Base-by-base conservation (phyloP, 257 asterid species). In the Nicotiana knightiana region DNA sequence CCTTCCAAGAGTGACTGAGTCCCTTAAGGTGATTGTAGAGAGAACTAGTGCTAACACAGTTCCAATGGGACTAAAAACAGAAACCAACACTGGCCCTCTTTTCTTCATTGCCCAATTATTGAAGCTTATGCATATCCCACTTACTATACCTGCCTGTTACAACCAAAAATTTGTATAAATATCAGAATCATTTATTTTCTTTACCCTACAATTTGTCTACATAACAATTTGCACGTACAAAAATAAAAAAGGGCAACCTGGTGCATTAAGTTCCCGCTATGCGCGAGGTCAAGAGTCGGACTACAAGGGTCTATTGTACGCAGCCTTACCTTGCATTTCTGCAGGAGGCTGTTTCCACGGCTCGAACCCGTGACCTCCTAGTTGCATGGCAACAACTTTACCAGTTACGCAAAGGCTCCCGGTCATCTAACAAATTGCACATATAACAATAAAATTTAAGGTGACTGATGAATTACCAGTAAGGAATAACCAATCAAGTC, bases 41-140 rank as follows among this genome's bases (percentile, higher is more conserved):
- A 91, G 90, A 13, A 89, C n/a, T 16, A 91, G 85, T 0, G 98
- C 88, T 64, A 95, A 86, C 54, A 93, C 93, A 11, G 98, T 92
- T 57, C 90, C 95, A 43, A 93, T 92, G 48, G 97, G 98, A 82
- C 90, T 92, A 83, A 95, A 95, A 61, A 91, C 90, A 86, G 97
- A 89, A 24, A 92, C 97, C 86, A 93, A 77, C 8, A 95, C 92
- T 26, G 98, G 97, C 65, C 97, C 98, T 82, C 92, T 88, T 91
- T 87, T 92, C 93, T 92, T 91, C 94, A 95, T 89, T 58, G 98
- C 98, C 99, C 98, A 95, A 51, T 90, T 88, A 39, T 91, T 91
- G 87, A 95, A 89, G 87, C 93, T 92, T 70, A 87, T 84, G 26
- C 97, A 89, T 78, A 86, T 83, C 80, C 97, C 98, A 62, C 97